These are phyloP conservation scores for Echinochloa phyllopogon DNA, from an alignment of 176 grass and related monocot species.

Conservation along the genomic window DNA sequence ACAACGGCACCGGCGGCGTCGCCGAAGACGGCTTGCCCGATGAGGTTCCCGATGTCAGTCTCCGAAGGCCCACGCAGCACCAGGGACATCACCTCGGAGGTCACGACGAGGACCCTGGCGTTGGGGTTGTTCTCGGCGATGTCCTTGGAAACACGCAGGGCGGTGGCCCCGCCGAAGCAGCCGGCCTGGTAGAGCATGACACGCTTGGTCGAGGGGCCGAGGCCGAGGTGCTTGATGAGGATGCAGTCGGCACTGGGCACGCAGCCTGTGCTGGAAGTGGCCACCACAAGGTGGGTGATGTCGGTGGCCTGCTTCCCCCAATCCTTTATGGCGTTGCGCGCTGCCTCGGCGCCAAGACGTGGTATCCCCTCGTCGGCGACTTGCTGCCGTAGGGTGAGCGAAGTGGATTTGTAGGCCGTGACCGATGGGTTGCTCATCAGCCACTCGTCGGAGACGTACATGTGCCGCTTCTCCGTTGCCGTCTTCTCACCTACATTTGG, in stretches of 20 bases:
- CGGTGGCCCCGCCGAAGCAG: slow-evolving; percentile 45
- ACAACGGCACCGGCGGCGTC: neutral
- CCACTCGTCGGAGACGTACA: neutral
- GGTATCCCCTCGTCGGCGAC: neutral
- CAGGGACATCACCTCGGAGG: neutral
- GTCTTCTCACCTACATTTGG: slow-evolving; percentile 9
- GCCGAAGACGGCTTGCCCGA: neutral
- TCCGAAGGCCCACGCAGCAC: neutral
- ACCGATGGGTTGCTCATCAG: neutral
- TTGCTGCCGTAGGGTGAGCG: neutral
- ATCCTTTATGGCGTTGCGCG: slow-evolving; percentile 34
- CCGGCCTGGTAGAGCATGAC: slow-evolving; percentile 67
- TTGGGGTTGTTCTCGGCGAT: neutral
- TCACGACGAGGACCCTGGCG: neutral
- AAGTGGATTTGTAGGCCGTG: neutral
- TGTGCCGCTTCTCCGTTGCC: neutral
- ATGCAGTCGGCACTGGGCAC: slow-evolving; percentile 54
- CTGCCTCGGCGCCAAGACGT: neutral
- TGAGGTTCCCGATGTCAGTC: neutral
- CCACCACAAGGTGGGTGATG: slow-evolving; percentile 59
- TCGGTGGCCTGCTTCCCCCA: slow-evolving; percentile 50
- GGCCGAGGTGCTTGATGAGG: slow-evolving; percentile 60
- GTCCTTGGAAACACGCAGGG: neutral
- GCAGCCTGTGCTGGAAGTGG: slow-evolving; percentile 54
- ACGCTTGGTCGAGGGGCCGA: slow-evolving; percentile 49